Conservation (phyloP, 2,329 filamentous ascomycete genomes). For the Hypoxylon sp. region DNA sequence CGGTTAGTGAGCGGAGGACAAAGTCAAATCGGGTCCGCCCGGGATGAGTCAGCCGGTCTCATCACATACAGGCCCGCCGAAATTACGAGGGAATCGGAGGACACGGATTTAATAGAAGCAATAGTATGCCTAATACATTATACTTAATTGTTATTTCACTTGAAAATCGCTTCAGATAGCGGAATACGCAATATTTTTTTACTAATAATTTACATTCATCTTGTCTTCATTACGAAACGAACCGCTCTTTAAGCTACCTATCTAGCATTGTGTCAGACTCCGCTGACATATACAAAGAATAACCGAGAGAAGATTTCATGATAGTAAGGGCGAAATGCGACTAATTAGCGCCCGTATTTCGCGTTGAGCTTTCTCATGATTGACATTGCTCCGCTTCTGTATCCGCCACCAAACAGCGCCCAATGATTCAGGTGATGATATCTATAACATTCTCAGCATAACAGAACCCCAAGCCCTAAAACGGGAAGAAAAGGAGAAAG, state of each 20-base stretch:
- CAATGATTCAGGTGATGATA: slow-evolving; percentile 94
- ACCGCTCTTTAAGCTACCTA: background rate
- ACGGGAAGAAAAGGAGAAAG: background rate
- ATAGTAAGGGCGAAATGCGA: background rate
- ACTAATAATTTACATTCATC: background rate
- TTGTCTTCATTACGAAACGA: background rate
- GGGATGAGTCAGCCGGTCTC: slow-evolving; percentile 39
- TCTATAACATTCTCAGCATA: slow-evolving; percentile 63
- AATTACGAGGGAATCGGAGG: background rate
- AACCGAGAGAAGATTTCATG: background rate
- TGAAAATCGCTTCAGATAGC: background rate
- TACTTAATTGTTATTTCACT: background rate
- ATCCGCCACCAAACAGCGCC: slow-evolving; percentile 86
- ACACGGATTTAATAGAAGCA: background rate
- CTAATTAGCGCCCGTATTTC: slow-evolving; percentile 73
- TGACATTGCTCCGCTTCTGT: slow-evolving; percentile 80
- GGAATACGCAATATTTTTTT: background rate
- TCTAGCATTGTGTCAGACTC: background rate
- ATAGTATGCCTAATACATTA: background rate
- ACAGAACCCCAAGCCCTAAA: background rate
- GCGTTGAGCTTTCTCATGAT: slow-evolving; percentile 82
- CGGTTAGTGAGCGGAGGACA: slow-evolving; percentile 24
- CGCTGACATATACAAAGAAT: background rate
- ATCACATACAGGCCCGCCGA: background rate
- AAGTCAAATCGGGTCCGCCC: slow-evolving; percentile 35